Percentiles rank a stretch among this genome's conserved stretches.
Conservation (phyloP, 768 basidiomycete species). For the Hypsizygus marmoreus region DNA sequence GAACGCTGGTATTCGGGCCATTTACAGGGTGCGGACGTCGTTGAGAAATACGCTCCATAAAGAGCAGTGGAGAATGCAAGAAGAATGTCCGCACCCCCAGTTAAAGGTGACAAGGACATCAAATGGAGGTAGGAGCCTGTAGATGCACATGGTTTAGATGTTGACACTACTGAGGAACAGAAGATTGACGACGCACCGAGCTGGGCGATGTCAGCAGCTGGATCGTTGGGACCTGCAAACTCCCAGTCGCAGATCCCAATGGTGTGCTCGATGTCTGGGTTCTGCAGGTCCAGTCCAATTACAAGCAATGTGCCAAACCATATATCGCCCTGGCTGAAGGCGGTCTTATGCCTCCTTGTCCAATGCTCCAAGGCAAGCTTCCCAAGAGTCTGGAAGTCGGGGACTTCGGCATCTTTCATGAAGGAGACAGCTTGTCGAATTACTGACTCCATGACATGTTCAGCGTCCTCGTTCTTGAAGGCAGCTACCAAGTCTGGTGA, state of each 20-base stretch:
- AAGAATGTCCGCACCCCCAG: not conserved
- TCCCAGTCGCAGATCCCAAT: conserved; percentile 12
- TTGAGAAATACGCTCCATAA: conserved; percentile 3
- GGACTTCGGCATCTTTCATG: conserved; percentile 13
- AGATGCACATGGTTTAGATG: not conserved
- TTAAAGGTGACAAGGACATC: conserved; percentile 4
- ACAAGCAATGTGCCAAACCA: conserved; percentile 15
- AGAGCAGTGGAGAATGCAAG: conserved; percentile 1
- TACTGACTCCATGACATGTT: conserved; percentile 5
- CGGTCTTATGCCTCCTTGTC: conserved; percentile 11
- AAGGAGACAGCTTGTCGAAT: not conserved
- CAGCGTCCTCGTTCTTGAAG: conserved; percentile 6
- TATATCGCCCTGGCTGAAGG: conserved; percentile 17
- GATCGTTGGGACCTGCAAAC: conserved; percentile 9
- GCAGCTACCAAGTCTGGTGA: conserved; percentile 1
- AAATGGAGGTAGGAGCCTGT: conserved; percentile 8
- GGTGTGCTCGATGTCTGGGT: not conserved
- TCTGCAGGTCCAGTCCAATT: not conserved
- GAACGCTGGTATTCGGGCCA: not conserved
- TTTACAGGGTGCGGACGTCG: not conserved
- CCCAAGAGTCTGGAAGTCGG: conserved; percentile 13
- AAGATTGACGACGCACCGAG: conserved; percentile 10
- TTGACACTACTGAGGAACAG: not conserved
- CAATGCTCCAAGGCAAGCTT: conserved; percentile 13
- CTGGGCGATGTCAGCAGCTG: conserved; percentile 15